Percentiles rank a stretch among this genome's conserved stretches.
phyloP scores from a whole-genome alignment of 2,329 filamentous ascomycete species.

The Curvularia eragrostidis region DNA sequence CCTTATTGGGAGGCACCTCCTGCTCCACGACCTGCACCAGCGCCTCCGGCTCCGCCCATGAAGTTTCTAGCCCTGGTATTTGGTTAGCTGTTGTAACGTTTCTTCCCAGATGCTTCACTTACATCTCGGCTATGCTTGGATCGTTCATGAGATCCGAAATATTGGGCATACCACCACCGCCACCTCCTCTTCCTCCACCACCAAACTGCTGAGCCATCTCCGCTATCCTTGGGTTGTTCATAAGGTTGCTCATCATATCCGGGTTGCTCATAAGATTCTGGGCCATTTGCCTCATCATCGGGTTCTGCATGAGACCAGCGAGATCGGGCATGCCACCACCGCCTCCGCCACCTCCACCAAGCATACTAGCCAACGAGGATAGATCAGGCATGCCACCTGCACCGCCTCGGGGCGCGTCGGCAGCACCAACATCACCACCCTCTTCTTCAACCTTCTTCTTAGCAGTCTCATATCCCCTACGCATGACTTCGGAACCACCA shows the following conservation, averaged over 20 bases:
- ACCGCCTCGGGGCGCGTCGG: conserved; percentile 52
- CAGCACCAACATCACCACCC: conserved; percentile 61
- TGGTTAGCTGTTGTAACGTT: conserved; percentile 9
- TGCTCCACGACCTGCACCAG: conserved; percentile 31
- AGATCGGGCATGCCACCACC: conserved; percentile 88
- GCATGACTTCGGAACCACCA: conserved; percentile 95
- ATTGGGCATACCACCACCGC: conserved; percentile 89
- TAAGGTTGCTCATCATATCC: conserved; percentile 86
- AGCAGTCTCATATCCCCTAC: conserved; percentile 93
- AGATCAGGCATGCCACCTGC: conserved; percentile 87
- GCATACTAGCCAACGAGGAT: conserved; percentile 66
- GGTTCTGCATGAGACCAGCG: conserved; percentile 68
- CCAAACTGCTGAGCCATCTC: conserved; percentile 84
- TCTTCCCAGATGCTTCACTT: conserved; percentile 54
- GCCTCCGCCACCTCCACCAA: conserved; percentile 59
- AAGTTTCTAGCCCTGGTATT: conserved; percentile 67
- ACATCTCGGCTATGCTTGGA: conserved; percentile 91
- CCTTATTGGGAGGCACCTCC: conserved; percentile 30
- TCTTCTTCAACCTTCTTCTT: conserved; percentile 86
- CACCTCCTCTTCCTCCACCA: conserved; percentile 61
- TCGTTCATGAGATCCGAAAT: conserved; percentile 87
- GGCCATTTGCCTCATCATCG: conserved; percentile 97
- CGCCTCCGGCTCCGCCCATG: conserved; percentile 60
- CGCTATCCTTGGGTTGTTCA: conserved; percentile 89
- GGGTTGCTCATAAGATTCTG: conserved; percentile 98